These are phyloP conservation scores for Mortierella sp. DNA, from an alignment of 371 early-diverging fungal genomes.

Conservation along the genomic window DNA sequence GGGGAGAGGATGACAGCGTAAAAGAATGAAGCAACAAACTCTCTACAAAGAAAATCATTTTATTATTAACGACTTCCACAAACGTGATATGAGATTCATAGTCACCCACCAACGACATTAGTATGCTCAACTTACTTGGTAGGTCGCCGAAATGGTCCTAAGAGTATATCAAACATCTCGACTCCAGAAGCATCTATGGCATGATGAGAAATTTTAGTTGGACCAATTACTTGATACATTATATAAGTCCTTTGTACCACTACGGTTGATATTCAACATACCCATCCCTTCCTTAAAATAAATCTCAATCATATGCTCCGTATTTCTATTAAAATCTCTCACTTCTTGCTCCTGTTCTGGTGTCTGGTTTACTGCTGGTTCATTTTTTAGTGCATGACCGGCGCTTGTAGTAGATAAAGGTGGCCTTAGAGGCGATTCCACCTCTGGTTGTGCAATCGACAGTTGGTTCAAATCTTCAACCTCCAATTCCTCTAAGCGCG, in stretches of 20 bases:
- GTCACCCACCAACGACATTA: background rate
- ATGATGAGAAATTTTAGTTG: background rate
- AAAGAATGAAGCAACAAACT: constrained; percentile 42
- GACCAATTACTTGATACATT: background rate
- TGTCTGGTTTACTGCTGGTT: background rate
- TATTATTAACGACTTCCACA: background rate
- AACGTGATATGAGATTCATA: background rate
- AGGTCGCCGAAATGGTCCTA: constrained; percentile 46
- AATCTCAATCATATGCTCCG: constrained; percentile 36
- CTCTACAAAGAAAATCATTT: constrained; percentile 23
- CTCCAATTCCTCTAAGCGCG: constrained; percentile 12
- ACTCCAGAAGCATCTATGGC: constrained; percentile 45
- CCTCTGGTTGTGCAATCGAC: constrained; percentile 1
- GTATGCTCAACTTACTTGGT: constrained; percentile 25
- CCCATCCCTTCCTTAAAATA: constrained; percentile 53
- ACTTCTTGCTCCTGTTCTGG: constrained; percentile 8
- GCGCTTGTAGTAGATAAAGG: too few relatives aligned
- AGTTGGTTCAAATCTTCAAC: constrained; percentile 19
- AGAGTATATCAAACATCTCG: constrained; percentile 34
- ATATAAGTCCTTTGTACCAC: background rate
- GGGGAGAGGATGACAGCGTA: constrained; percentile 48
- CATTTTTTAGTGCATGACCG: background rate
- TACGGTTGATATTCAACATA: background rate
- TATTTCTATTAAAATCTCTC: constrained; percentile 42
- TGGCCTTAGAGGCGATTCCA: background rate